These are phyloP conservation scores for Macadamia tetraphylla DNA, from an alignment of 164 flowering plant species.

Conservation along the genomic window DNA sequence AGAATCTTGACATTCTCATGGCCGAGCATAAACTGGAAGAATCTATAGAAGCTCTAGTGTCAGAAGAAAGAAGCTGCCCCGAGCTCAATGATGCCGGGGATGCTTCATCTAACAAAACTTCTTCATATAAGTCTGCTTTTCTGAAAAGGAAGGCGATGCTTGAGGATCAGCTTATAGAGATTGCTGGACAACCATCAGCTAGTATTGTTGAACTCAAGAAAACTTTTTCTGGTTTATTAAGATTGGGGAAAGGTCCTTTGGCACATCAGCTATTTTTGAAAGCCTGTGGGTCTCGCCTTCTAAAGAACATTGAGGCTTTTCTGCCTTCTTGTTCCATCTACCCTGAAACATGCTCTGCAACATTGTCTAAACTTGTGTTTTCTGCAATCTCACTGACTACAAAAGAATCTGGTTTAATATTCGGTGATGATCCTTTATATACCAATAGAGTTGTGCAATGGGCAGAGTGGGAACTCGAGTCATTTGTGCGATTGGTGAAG, in stretches of 20 bases:
- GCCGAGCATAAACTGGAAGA: conserved; percentile 84
- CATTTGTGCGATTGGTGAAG: conserved; percentile 73
- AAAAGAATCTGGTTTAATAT: conserved; percentile 57
- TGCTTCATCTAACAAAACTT: conserved; percentile 37
- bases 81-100: conserved; percentile 54
- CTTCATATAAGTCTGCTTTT: conserved; percentile 56
- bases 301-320: conserved; percentile 57
- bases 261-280: conserved; percentile 80
- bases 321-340: conserved; percentile 68
- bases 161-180: conserved; percentile 65
- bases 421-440: conserved; percentile 76
- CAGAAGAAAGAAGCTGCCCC: conserved; percentile 51
- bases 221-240: conserved; percentile 53
- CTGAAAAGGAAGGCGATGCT: conserved; percentile 63
- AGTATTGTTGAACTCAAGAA: conserved; percentile 50
- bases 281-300: conserved; percentile 63
- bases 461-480: conserved; percentile 95
- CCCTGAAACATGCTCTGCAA: conserved; percentile 72
- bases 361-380: conserved; percentile 72
- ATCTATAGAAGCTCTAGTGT: conserved; percentile 65
- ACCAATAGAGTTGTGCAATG: conserved; percentile 78
- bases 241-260: conserved; percentile 75
- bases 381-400: conserved; percentile 59
- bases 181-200: conserved; percentile 61
- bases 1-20: conserved; percentile 77